phyloP scores from a whole-genome alignment of 2,329 filamentous ascomycete species.

The Thelonectria rubi region DNA sequence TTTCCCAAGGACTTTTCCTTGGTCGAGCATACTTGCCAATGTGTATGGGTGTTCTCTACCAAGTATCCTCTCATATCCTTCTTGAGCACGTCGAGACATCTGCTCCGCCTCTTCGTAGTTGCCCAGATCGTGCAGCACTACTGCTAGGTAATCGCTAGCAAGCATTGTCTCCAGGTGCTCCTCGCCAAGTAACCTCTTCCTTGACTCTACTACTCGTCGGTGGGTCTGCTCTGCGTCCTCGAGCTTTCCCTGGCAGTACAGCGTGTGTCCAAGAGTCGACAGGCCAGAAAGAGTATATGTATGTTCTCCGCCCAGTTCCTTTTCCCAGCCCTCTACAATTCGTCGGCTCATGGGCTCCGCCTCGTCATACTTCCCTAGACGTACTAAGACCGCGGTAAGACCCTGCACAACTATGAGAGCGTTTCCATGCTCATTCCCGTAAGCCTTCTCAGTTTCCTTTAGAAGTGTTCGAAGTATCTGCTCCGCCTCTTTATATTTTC shows the following conservation, averaged over 20 bases:
- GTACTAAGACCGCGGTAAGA: not conserved
- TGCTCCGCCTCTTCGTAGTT: conserved; percentile 1
- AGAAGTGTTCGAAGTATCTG: not conserved
- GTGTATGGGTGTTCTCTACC: not conserved
- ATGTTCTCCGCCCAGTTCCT: not conserved
- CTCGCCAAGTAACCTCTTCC: conserved; percentile 22
- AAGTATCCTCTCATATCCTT: not conserved
- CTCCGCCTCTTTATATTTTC: not conserved
- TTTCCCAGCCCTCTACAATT: not conserved
- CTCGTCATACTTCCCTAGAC: not conserved
- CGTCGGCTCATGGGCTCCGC: not conserved
- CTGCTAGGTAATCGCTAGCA: conserved; percentile 22
- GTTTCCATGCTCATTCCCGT: not conserved
- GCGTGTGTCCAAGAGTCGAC: not conserved
- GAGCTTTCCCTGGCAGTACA: not conserved
- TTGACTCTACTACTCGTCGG: conserved; percentile 23
- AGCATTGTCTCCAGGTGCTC: conserved; percentile 24
- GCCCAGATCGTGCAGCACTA: not conserved
- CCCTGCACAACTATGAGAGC: not conserved
- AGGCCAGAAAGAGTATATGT: not conserved
- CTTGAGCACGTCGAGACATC: not conserved
- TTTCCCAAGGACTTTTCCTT: not conserved
- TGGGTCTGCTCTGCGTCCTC: conserved; percentile 15
- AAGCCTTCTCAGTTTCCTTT: not conserved
- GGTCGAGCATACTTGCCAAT: not conserved